These are phyloP conservation scores for Uronychia binucleata DNA, from an alignment of 73 alveolate genomes.

Conservation along the genomic window DNA sequence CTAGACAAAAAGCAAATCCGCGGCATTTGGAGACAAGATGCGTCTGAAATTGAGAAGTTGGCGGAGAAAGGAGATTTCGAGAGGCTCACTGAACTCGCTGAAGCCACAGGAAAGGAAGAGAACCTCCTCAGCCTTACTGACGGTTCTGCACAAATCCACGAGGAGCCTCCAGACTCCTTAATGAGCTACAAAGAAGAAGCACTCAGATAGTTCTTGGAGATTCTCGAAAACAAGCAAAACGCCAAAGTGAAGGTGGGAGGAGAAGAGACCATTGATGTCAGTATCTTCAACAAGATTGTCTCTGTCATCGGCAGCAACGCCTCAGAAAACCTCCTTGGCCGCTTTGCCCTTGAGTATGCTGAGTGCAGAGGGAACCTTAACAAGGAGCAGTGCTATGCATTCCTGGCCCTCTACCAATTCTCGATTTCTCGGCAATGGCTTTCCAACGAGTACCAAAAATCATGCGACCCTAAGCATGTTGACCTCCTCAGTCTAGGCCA, in stretches of 20 bases:
- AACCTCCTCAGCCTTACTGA: constrained; percentile 15
- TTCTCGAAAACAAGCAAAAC: constrained; percentile 32
- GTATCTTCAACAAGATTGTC: constrained; percentile 17
- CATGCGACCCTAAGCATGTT: constrained; percentile 45
- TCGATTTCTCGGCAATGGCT: constrained; percentile 42
- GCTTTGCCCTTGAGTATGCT: constrained; percentile 62
- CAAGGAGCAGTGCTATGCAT: constrained; percentile 61
- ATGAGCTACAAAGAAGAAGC: constrained; percentile 71
- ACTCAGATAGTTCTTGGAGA: constrained; percentile 49
- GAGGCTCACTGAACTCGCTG: constrained; percentile 37
- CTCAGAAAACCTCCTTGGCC: constrained; percentile 47
- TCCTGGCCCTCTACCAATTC: constrained; percentile 54
- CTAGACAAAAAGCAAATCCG: constrained; percentile 78
- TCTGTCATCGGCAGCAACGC: constrained; percentile 17
- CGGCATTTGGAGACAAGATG: constrained; percentile 85
- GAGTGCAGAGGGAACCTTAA: constrained; percentile 63
- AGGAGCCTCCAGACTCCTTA: constrained; percentile 20
- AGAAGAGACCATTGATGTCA: constrained; percentile 8
- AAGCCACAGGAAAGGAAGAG: background rate
- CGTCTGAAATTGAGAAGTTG: constrained; percentile 65
- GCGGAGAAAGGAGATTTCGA: constrained; percentile 8
- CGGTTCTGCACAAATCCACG: constrained; percentile 10
- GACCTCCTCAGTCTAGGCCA: constrained; percentile 49
- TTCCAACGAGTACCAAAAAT: constrained; percentile 24
- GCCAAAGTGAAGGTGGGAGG: constrained; percentile 13